These are phyloP conservation scores for Tricholoma flavovirens DNA, from an alignment of 768 basidiomycete genomes.

Conservation along the genomic window DNA sequence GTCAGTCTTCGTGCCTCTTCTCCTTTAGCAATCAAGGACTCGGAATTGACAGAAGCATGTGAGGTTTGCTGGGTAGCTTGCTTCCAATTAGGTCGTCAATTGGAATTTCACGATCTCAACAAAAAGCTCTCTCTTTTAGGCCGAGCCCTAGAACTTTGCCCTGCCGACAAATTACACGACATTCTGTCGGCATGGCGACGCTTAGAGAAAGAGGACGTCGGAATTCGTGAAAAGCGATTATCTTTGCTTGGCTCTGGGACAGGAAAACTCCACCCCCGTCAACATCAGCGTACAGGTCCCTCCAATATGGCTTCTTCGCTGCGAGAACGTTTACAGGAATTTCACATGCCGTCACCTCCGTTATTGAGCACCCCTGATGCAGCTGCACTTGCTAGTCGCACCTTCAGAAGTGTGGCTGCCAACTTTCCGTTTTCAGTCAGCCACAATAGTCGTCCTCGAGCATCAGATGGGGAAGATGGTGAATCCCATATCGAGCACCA, in stretches of 20 bases:
- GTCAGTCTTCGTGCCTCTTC: slow-evolving; percentile 37
- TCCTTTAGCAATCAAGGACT: slow-evolving; percentile 27
- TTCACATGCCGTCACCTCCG: slow-evolving; percentile 66
- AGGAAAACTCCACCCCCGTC: slow-evolving; percentile 13
- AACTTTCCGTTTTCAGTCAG: slow-evolving; percentile 66
- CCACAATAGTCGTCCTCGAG: slow-evolving; percentile 32
- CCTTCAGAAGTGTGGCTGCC: slow-evolving; percentile 72
- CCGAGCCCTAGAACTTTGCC: slow-evolving; percentile 81
- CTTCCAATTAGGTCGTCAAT: slow-evolving; percentile 80
- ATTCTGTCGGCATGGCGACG: slow-evolving; percentile 75
- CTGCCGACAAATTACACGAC: slow-evolving; percentile 70
- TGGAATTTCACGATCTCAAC: slow-evolving; percentile 63
- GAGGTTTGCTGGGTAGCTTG: slow-evolving; percentile 90
- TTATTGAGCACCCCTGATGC: slow-evolving; percentile 71
- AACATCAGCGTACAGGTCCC: slow-evolving; percentile 13
- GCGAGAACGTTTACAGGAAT: slow-evolving; percentile 54
- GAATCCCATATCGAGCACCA: slow-evolving; percentile 37
- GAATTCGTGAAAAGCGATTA: slow-evolving; percentile 40
- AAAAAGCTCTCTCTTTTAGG: slow-evolving; percentile 72
- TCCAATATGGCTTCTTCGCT: slow-evolving; percentile 47
- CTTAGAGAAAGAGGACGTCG: slow-evolving; percentile 62
- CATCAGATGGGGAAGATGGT: slow-evolving; percentile 33
- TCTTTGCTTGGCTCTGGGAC: slow-evolving; percentile 22
- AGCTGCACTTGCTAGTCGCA: slow-evolving; percentile 70
- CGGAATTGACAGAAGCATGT: slow-evolving; percentile 49